Conservation (phyloP, 2,329 filamentous ascomycete genomes). For the Paecilomyces dactylethromorphus region DNA sequence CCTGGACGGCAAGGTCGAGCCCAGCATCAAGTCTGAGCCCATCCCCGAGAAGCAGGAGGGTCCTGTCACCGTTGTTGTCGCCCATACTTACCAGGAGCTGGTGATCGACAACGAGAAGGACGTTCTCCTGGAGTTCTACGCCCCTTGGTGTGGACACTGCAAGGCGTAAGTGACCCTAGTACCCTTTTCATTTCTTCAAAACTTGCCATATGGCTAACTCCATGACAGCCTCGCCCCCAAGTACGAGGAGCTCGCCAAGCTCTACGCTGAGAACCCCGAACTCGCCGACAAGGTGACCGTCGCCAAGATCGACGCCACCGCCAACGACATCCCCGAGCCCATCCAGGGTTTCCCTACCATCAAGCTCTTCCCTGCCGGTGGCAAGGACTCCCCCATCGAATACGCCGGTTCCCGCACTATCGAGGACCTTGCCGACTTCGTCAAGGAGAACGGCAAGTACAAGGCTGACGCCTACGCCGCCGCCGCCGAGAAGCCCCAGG, state of each 20-base stretch:
- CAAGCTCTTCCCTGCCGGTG: conserved; percentile 90
- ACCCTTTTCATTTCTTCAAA: not conserved
- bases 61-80: conserved; percentile 79
- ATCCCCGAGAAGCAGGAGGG: conserved; percentile 91
- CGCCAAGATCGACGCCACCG: conserved; percentile 91
- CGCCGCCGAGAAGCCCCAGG: conserved; percentile 50
- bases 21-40: conserved; percentile 97
- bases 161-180: conserved; percentile 46
- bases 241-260: conserved; percentile 57
- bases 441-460: conserved; percentile 92
- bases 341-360: conserved; percentile 98
- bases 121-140: conserved; percentile 96
- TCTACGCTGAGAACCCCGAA: conserved; percentile 47
- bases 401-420: conserved; percentile 84
- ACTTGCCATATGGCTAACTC: not conserved
- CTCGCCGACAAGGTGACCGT: conserved; percentile 55
- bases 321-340: conserved; percentile 94
- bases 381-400: conserved; percentile 76
- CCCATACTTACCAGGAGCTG: conserved; percentile 85
- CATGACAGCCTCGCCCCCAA: conserved; percentile 53
- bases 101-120: conserved; percentile 94
- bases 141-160: conserved; percentile 72
- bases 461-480: conserved; percentile 60
- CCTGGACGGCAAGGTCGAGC: conserved; percentile 77
- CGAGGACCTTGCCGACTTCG: conserved; percentile 85